Conservation (phyloP, 2,329 filamentous ascomycete species). For the Talaromyces sp. region DNA sequence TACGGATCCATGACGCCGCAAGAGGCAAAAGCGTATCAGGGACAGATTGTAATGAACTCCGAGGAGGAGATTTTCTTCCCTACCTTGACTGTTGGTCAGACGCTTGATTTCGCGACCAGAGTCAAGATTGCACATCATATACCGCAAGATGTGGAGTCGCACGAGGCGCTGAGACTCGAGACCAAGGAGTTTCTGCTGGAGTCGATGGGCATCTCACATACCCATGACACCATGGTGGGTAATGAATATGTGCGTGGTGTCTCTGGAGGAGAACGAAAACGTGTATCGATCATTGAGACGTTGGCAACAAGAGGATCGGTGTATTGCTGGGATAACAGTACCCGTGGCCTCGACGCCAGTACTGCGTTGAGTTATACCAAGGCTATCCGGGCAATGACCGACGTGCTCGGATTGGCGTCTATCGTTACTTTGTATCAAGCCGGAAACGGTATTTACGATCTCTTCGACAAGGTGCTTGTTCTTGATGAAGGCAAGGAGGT, state of each 20-base stretch:
- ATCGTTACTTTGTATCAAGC: slow-evolving; percentile 68
- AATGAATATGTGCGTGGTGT: slow-evolving; percentile 65
- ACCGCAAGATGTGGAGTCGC: slow-evolving; percentile 42
- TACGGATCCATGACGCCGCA: slow-evolving; percentile 50
- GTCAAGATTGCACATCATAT: slow-evolving; percentile 55
- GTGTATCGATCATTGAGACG: slow-evolving; percentile 66
- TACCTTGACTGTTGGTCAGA: slow-evolving; percentile 50
- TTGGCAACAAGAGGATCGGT: slow-evolving; percentile 57
- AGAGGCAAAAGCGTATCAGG: slow-evolving; percentile 48
- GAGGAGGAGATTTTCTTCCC: slow-evolving; percentile 54
- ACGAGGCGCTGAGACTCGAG: slow-evolving; percentile 48
- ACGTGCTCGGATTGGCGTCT: slow-evolving; percentile 57
- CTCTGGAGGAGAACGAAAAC: slow-evolving; percentile 65
- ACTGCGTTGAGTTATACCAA: slow-evolving; percentile 62
- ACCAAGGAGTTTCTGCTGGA: slow-evolving; percentile 56
- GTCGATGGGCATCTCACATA: slow-evolving; percentile 59
- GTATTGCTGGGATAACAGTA: slow-evolving; percentile 66
- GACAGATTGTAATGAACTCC: slow-evolving; percentile 57
- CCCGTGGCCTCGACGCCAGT: slow-evolving; percentile 63
- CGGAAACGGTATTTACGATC: slow-evolving; percentile 65
- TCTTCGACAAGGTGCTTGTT: slow-evolving; percentile 68
- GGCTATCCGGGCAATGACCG: slow-evolving; percentile 61
- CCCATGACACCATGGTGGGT: slow-evolving; percentile 63
- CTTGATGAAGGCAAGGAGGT: slow-evolving; percentile 64
- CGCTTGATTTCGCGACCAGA: slow-evolving; percentile 54